phyloP scores from a whole-genome alignment of 2,329 filamentous ascomycete species.

The Penicillium carneum region DNA sequence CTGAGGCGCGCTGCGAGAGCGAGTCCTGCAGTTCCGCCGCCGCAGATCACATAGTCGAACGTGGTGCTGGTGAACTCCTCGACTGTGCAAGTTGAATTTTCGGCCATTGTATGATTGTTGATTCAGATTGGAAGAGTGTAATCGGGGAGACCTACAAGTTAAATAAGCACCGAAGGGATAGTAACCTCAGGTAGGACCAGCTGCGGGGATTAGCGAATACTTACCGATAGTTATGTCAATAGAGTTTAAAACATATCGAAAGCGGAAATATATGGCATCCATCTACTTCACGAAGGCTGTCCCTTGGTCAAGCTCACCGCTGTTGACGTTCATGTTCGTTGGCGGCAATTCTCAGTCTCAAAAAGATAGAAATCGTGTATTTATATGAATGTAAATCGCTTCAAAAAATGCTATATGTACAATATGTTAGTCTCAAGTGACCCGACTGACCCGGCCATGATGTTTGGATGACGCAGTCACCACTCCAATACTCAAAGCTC shows the following conservation, averaged over 20 bases:
- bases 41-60: constrained; percentile 54
- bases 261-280: no score
- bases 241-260: neutral
- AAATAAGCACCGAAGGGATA: neutral
- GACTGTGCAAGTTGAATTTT: constrained; percentile 20
- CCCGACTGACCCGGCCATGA: neutral
- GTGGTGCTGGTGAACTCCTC: constrained; percentile 25
- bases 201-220: neutral
- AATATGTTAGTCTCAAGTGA: constrained; percentile 25
- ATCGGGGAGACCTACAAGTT: neutral
- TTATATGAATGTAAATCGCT: constrained; percentile 4
- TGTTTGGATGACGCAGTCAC: neutral
- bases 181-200: neutral
- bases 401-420: constrained; percentile 15
- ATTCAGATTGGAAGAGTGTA: neutral
- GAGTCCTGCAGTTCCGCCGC: constrained; percentile 63
- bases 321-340: neutral
- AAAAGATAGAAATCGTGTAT: neutral
- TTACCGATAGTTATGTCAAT: neutral
- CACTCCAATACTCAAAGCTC: neutral
- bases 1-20: constrained; percentile 53
- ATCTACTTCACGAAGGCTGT: no score
- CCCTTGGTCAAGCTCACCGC: constrained; percentile 34
- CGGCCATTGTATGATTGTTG: neutral
- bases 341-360: neutral